phyloP scores from a whole-genome alignment of 169 alveolate species.

The Pseudocohnilembus persalinus region DNA sequence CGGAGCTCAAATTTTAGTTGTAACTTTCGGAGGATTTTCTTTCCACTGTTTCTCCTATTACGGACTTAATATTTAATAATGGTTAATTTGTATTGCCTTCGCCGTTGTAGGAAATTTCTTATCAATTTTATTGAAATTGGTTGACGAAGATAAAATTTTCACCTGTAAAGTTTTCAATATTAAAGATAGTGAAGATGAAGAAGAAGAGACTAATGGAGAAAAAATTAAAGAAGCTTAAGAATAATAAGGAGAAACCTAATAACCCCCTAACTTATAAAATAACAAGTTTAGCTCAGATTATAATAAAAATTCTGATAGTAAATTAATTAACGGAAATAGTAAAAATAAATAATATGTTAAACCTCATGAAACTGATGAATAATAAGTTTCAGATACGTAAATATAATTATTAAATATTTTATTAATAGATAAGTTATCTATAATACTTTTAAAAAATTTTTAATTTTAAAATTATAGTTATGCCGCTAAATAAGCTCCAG shows the following conservation, averaged over 20 bases:
- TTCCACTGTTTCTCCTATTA: constrained; percentile 37
- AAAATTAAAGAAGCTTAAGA: neutral
- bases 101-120: constrained; percentile 26
- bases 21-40: constrained; percentile 59
- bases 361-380: neutral
- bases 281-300: neutral
- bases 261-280: neutral
- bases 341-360: neutral
- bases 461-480: neutral
- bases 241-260: neutral
- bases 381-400: neutral
- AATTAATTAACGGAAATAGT: neutral
- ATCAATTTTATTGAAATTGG: constrained; percentile 17
- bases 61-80: constrained; percentile 48
- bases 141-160: constrained; percentile 29
- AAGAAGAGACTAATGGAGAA: neutral
- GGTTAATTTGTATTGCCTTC: constrained; percentile 55
- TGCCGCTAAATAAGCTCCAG: neutral
- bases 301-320: neutral
- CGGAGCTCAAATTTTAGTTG: constrained; percentile 59
- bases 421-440: no score
- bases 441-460: no score
- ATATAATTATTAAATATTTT: no score
- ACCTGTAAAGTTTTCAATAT: neutral
- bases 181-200: neutral